Evolutionary conservation across 2,329 filamentous ascomycete genomes (phyloP), one percentile per base, ranked within the genome.

Genomic region (Canariomyces notabilis): DNA sequence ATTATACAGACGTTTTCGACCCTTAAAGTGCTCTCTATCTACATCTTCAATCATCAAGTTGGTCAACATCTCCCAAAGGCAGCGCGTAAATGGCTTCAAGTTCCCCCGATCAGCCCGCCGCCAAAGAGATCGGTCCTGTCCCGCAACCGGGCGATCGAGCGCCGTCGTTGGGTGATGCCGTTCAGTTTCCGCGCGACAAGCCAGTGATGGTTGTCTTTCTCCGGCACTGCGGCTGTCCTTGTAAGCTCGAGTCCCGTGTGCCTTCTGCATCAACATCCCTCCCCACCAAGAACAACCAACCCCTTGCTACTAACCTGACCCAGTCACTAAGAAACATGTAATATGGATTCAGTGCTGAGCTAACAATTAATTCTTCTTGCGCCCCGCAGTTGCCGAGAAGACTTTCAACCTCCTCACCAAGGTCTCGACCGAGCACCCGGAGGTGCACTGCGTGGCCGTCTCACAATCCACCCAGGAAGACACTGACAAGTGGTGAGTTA

Each of bases 141-240:
- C 81, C 80, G 8, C 61, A 69, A 42, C 66, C 80, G 22, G 80
- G 79, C 50, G 62, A 70, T 26, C 67, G 70, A 50, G 82, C 82
- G 1, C 83, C 82, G 1, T 69, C 68, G 5, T 22, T 52, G 22
- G 49, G 49, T 5, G 31, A 22, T 20, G 29, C 36, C 16, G 16
- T 49, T n/a, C 26, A 22, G 9, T 63, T 85, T n/a, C 74, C 76
- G 1, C 64, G 70, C 34, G 66, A 68, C 19, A 79, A 76, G 56
- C 79, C 80, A 1, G 77, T 75, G 0, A 61, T 89, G 1, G 65
- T 89, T 16, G 74, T 79, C 14, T 89, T 89, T 58, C 71, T 89
- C 5, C 73, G 85, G 26, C 83, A 88, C 61, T 88, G 83, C 61
- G 85, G 84, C 26, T 87, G 83, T 67, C 84, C 84, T 9, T 87